phyloP scores from a whole-genome alignment of 2,329 filamentous ascomycete genomes.

The Thermoascus crustaceus region DNA sequence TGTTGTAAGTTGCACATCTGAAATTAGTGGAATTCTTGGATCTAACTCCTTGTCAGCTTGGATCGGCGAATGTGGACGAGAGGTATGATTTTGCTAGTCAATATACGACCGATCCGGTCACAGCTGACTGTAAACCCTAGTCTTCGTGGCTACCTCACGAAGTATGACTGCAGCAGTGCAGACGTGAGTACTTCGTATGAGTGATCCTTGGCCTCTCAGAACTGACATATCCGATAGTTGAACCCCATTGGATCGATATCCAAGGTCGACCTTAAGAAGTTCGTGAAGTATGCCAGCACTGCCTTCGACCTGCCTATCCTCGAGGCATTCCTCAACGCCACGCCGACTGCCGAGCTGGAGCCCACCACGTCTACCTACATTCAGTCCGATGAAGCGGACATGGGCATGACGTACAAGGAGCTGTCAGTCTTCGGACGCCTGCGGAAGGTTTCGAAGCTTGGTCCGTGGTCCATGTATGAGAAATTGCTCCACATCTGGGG shows the following conservation, averaged over 20 bases:
- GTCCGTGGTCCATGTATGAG: conserved; percentile 48
- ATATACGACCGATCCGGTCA: conserved; percentile 5
- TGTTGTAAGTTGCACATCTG: too few species aligned
- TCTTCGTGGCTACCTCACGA: conserved; percentile 54
- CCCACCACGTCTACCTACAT: conserved; percentile 57
- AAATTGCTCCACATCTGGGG: conserved; percentile 46
- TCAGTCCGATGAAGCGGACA: conserved; percentile 50
- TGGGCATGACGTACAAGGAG: conserved; percentile 48
- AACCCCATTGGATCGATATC: conserved; percentile 42
- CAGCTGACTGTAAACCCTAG: conserved; percentile 35
- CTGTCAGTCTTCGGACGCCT: conserved; percentile 46
- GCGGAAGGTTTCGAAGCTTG: conserved; percentile 48
- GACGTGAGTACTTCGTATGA: conserved; percentile 44
- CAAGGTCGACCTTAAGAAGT: conserved; percentile 63
- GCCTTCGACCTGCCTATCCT: conserved; percentile 58
- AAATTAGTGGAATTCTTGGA: too few species aligned
- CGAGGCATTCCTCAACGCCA: conserved; percentile 55
- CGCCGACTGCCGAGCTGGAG: conserved; percentile 56
- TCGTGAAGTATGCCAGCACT: conserved; percentile 57
- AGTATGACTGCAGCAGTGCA: conserved; percentile 55
- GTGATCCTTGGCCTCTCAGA: too few species aligned
- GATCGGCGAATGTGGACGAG: conserved; percentile 59
- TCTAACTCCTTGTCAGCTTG: too few species aligned
- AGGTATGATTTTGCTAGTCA: conserved; percentile 20
- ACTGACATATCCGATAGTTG: conserved; percentile 14